Evolutionary conservation across 2,329 filamentous ascomycete species (phyloP).

Genomic region (Thielaviopsis populi): DNA sequence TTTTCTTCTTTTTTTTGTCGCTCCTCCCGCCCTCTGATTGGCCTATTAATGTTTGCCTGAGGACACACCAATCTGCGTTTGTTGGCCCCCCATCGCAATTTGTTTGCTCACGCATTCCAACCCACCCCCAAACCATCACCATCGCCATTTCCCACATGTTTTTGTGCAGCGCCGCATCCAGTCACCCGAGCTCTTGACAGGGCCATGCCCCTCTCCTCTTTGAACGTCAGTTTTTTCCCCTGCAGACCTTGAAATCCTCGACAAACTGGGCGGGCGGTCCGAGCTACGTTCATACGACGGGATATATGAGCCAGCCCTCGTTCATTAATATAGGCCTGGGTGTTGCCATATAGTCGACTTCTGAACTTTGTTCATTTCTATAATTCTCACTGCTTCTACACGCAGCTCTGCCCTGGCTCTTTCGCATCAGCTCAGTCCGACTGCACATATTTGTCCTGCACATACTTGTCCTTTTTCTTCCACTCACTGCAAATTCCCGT

Average conservation of each 20-base stretch:
- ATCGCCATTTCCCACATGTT: background rate
- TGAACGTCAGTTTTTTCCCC: background rate
- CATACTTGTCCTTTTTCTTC: background rate
- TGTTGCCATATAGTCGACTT: background rate
- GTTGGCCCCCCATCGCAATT: background rate
- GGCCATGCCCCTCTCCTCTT: background rate
- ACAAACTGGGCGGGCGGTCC: background rate
- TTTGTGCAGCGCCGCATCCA: background rate
- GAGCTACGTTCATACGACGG: background rate
- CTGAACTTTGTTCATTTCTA: background rate
- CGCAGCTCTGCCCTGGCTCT: background rate
- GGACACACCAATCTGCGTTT: background rate
- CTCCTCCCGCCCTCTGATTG: background rate
- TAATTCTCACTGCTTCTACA: no score
- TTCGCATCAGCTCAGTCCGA: background rate
- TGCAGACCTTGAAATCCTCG: slow-evolving; percentile 3
- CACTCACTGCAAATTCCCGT: background rate
- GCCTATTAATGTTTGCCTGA: background rate
- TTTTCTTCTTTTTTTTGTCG: background rate
- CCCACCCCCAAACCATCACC: background rate
- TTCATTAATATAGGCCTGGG: background rate
- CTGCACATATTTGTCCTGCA: background rate
- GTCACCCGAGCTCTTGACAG: background rate
- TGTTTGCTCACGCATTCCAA: background rate
- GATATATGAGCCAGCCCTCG: background rate